Conservation (phyloP, 192 early-diverging fungal species). For the Jimgerdemannia flammicorona region DNA sequence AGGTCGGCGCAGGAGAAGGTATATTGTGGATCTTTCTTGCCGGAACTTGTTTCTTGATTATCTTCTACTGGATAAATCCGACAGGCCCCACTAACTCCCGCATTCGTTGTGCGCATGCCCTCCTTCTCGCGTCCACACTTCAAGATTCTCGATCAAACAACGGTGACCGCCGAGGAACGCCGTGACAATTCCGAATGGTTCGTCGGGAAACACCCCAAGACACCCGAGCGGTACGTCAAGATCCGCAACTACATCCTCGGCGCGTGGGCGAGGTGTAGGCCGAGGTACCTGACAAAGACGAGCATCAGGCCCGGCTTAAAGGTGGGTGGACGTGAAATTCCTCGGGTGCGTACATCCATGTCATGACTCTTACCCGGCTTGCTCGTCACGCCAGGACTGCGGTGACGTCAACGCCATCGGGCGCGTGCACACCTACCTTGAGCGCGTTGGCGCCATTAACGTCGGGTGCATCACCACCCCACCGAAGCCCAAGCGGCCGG, state of each 20-base stretch:
- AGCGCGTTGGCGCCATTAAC: conserved; percentile 77
- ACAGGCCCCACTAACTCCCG: too few species aligned
- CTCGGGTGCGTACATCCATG: too few species aligned
- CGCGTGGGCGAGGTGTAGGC: conserved; percentile 66
- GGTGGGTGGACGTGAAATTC: conserved; percentile 16
- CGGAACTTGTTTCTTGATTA: too few species aligned
- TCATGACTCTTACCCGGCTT: too few species aligned
- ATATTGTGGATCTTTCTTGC: neutral
- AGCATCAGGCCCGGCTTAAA: conserved; percentile 66
- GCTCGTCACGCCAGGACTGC: conserved; percentile 46
- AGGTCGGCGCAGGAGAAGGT: neutral
- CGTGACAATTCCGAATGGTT: conserved; percentile 62
- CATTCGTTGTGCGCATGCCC: too few species aligned
- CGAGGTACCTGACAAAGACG: conserved; percentile 83
- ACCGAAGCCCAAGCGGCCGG: conserved; percentile 29
- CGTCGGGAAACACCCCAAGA: conserved; percentile 64
- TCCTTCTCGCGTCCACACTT: too few species aligned
- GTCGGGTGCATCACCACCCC: conserved; percentile 48
- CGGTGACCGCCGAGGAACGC: conserved; percentile 47
- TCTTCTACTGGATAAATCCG: too few species aligned
- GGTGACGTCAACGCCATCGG: conserved; percentile 94
- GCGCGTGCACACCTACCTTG: conserved; percentile 82
- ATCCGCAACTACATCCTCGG: conserved; percentile 88
- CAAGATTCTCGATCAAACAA: conserved; percentile 36
- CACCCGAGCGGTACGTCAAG: conserved; percentile 81